These are phyloP conservation scores for Kodamaea neixiangensis DNA, from an alignment of 805 yeast species.

Conservation along the genomic window DNA sequence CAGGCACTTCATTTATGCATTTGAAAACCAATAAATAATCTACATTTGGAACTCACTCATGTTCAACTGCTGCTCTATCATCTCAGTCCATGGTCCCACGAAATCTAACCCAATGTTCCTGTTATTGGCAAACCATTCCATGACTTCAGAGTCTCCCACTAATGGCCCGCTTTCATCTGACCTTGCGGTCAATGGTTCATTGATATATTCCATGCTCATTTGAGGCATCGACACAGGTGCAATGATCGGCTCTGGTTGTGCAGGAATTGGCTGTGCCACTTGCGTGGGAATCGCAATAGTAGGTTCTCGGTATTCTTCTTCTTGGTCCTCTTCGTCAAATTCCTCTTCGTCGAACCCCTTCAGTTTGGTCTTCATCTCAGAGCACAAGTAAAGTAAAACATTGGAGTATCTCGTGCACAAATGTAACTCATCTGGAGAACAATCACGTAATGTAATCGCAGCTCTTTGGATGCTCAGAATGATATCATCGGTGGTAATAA, in stretches of 20 bases:
- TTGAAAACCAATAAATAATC: neutral
- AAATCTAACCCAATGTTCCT: conserved; percentile 43
- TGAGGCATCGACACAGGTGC: neutral
- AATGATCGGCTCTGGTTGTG: neutral
- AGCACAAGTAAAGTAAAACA: conserved; percentile 71
- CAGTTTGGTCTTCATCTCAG: conserved; percentile 63
- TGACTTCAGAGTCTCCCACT: conserved; percentile 42
- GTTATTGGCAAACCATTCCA: conserved; percentile 46
- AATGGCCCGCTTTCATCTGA: conserved; percentile 17
- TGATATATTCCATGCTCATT: conserved; percentile 1
- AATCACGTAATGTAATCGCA: conserved; percentile 72
- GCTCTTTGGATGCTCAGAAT: conserved; percentile 66
- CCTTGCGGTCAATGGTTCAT: neutral
- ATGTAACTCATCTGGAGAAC: conserved; percentile 89
- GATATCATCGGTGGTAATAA: conserved; percentile 72
- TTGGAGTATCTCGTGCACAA: conserved; percentile 78
- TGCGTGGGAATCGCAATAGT: neutral
- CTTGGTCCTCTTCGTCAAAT: conserved; percentile 4
- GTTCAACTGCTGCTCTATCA: conserved; percentile 66
- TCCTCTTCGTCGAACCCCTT: conserved; percentile 22
- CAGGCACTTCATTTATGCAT: conserved; percentile 3
- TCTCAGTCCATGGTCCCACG: conserved; percentile 78
- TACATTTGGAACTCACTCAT: conserved; percentile 10
- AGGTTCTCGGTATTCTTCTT: conserved; percentile 1
- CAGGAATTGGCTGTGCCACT: conserved; percentile 2